Evolutionary conservation across 345 rosid species (phyloP).

Genomic region (Citrus inodora): DNA sequence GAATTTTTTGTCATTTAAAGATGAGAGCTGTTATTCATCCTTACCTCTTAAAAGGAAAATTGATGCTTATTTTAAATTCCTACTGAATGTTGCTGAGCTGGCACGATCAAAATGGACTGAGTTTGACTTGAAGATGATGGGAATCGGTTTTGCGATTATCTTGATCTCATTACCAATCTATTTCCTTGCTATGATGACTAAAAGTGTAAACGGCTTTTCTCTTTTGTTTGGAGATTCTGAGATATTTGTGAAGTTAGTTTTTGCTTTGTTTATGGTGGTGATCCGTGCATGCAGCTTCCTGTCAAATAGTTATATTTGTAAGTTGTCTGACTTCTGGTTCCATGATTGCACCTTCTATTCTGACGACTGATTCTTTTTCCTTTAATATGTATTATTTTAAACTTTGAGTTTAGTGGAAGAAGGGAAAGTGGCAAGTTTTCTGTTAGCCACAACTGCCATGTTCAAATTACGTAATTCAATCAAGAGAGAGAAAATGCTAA

Average conservation of each 20-base stretch:
- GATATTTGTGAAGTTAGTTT: constrained; percentile 40
- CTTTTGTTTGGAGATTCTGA: constrained; percentile 29
- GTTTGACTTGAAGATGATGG: constrained; percentile 79
- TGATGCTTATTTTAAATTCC: constrained; percentile 53
- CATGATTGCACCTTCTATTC: constrained; percentile 7
- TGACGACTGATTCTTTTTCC: background rate
- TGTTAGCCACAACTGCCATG: constrained; percentile 81
- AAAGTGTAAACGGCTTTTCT: constrained; percentile 22
- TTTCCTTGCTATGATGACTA: constrained; percentile 36
- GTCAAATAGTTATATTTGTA: constrained; percentile 90
- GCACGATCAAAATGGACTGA: constrained; percentile 98
- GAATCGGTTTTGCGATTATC: constrained; percentile 64
- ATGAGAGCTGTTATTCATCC: constrained; percentile 31
- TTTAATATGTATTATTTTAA: background rate
- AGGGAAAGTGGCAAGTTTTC: constrained; percentile 91
- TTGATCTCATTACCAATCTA: constrained; percentile 50
- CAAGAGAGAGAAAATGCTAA: constrained; percentile 46
- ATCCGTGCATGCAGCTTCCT: constrained; percentile 86
- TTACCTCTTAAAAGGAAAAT: constrained; percentile 49
- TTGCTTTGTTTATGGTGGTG: constrained; percentile 46
- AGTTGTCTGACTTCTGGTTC: constrained; percentile 27
- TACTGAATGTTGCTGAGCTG: constrained; percentile 67
- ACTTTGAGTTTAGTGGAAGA: constrained; percentile 72
- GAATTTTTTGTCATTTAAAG: constrained; percentile 23
- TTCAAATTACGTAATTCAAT: constrained; percentile 57